Evolutionary conservation across 495 filamentous ascomycete species (phyloP).

Genomic region (Mytilinidion resinicola): DNA sequence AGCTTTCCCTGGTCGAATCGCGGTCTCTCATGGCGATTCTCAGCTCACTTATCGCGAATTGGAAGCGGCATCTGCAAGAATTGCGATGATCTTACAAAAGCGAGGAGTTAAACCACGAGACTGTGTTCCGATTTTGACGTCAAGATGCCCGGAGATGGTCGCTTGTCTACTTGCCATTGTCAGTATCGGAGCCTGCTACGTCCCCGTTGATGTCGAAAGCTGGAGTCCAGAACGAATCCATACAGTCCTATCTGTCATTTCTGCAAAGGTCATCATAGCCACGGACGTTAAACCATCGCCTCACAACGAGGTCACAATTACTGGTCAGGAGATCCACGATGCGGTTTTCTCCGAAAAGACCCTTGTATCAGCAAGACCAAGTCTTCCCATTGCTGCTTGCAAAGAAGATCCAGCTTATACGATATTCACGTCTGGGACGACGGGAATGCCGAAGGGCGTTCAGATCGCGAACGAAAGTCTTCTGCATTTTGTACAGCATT

Average conservation of each 20-base stretch:
- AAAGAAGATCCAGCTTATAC: slow-evolving; percentile 7
- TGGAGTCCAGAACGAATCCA: slow-evolving; percentile 26
- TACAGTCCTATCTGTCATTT: slow-evolving; percentile 5
- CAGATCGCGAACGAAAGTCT: slow-evolving; percentile 35
- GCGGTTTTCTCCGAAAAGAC: neutral
- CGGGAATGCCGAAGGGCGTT: slow-evolving; percentile 22
- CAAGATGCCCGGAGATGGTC: slow-evolving; percentile 18
- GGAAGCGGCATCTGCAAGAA: neutral
- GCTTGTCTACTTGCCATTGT: slow-evolving; percentile 21
- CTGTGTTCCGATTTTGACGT: slow-evolving; percentile 9
- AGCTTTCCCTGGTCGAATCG: neutral
- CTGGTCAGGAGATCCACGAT: neutral
- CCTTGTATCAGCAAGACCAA: neutral
- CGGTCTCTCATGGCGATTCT: neutral
- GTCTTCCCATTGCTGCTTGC: neutral
- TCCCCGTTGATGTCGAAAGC: slow-evolving; percentile 28
- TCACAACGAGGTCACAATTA: neutral
- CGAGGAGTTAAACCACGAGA: neutral
- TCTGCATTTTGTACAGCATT: slow-evolving; percentile 33
- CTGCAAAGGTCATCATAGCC: neutral
- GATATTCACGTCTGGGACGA: slow-evolving; percentile 24
- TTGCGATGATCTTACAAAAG: neutral
- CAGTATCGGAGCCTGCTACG: slow-evolving; percentile 26
- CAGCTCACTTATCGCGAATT: neutral
- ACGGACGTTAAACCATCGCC: neutral